Evolutionary conservation across 192 early-diverging fungal species (phyloP).

Genomic region (Backusella sp.): DNA sequence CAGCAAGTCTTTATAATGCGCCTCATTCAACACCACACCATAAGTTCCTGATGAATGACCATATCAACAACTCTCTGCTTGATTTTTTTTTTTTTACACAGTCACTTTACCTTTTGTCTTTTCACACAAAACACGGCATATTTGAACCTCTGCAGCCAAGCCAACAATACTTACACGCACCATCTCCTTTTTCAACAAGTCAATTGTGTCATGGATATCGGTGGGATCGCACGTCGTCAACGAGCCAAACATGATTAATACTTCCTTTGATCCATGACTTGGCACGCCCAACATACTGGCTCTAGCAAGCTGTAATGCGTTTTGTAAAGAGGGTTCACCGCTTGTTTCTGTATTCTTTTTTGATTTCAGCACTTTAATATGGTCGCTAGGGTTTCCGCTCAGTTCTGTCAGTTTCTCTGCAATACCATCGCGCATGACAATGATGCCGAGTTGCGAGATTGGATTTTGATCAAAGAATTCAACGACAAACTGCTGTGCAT

Average conservation of each 20-base stretch:
- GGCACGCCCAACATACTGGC: slow-evolving; percentile 80
- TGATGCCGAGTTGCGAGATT: slow-evolving; percentile 81
- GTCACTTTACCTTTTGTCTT: slow-evolving; percentile 66
- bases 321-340: slow-evolving; percentile 92
- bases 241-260: slow-evolving; percentile 83
- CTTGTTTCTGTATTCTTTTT: slow-evolving; percentile 67
- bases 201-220: slow-evolving; percentile 83
- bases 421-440: slow-evolving; percentile 81
- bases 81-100: background rate
- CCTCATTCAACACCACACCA: slow-evolving; percentile 81
- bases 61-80: background rate
- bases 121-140: slow-evolving; percentile 70
- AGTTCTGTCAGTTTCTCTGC: slow-evolving; percentile 88
- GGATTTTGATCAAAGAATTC: slow-evolving; percentile 98
- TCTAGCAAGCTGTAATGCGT: slow-evolving; percentile 83
- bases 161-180: slow-evolving; percentile 89
- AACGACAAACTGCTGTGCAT: slow-evolving; percentile 69
- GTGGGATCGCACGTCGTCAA: slow-evolving; percentile 94
- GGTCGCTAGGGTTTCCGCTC: slow-evolving; percentile 81
- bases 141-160: slow-evolving; percentile 85
- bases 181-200: slow-evolving; percentile 58
- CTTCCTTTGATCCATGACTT: slow-evolving; percentile 84
- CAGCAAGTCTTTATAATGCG: slow-evolving; percentile 78
- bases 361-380: slow-evolving; percentile 65
- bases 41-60: slow-evolving; percentile 61